Evolutionary conservation across 257 asterid species (phyloP), one percentile per base, ranked within the genome.

Genomic region (Ajuga chamaepitys): DNA sequence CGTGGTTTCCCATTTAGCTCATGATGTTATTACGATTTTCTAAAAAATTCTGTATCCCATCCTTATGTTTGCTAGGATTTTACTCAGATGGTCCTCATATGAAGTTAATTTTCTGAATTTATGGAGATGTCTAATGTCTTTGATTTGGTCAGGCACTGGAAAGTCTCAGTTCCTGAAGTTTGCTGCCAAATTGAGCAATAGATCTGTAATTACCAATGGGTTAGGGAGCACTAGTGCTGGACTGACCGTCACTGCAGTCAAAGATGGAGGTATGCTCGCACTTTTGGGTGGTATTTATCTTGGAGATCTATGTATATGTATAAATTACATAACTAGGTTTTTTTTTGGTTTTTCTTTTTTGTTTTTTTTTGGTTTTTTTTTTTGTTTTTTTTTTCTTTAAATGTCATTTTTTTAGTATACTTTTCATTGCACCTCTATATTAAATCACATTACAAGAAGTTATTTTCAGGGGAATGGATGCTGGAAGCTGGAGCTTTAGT

Each of bases 191-290:
- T 75, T 93, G 78, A 83, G 99, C 86, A 86, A 86, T 75, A 86
- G 99, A 80, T 88, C 99, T 16, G 97, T 93, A 64, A 89, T 93
- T 55, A 90, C 99, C 24, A 89, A 96, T 57, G 99, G 99, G 53
- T 80, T 93, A 81, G 99, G 99, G 68, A 93, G 99, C 84, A 89
- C 97, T 58, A 89, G 97, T 62, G 99, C 99, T 78, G 99, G 99
- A 74, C 81, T 93, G 75, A 93, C 99, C 44, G 99, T 93, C 56
- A 88, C 97, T n/a, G 99, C 99, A 69, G 99, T 93, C 72, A 93
- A 82, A 84, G 99, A 93, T 82, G 99, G 99, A 80, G 99, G 99
- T 89, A 84, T 64, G 44, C 51, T 35, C 25, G 70, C 58, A 28
- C 32, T 46, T 30, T 7, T 67, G 44, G 63, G 59, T 58, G 24